phyloP scores from a whole-genome alignment of 73 alveolate species.

The Symbiodinium natans region DNA sequence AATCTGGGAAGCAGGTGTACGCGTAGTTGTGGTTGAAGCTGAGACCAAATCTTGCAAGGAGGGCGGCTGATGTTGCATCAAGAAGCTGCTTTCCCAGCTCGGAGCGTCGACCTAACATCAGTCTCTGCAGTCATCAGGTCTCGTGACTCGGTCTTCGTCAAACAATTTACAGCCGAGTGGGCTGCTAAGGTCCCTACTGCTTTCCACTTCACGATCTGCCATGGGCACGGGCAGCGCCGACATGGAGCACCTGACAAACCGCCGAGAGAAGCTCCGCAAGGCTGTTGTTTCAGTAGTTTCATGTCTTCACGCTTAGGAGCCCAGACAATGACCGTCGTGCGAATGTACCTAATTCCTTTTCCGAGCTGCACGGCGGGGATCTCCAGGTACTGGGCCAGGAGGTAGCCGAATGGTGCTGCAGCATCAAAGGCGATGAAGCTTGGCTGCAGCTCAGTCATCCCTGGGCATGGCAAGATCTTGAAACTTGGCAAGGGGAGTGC shows the following conservation, averaged over 20 bases:
- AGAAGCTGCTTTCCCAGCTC: neutral
- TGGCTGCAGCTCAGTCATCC: neutral
- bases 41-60: neutral
- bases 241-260: neutral
- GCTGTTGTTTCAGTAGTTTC: too few species aligned
- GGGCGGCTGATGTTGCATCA: neutral
- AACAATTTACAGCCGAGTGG: too few species aligned
- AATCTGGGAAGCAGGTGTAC: neutral
- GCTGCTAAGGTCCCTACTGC: neutral
- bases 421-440: constrained; percentile 1
- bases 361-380: neutral
- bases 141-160: too few species aligned
- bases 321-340: too few species aligned
- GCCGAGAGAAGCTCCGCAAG: too few species aligned
- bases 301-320: too few species aligned
- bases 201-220: neutral
- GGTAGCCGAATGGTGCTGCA: neutral
- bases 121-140: too few species aligned
- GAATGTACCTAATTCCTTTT: neutral
- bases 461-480: neutral
- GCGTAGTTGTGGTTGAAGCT: neutral
- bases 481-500: too few species aligned
- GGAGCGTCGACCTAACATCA: neutral
- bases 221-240: neutral
- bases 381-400: neutral